Evolutionary conservation across 2,329 filamentous ascomycete species (phyloP), one percentile per base, ranked within the genome.

Genomic region (Aspergillus vadensis): DNA sequence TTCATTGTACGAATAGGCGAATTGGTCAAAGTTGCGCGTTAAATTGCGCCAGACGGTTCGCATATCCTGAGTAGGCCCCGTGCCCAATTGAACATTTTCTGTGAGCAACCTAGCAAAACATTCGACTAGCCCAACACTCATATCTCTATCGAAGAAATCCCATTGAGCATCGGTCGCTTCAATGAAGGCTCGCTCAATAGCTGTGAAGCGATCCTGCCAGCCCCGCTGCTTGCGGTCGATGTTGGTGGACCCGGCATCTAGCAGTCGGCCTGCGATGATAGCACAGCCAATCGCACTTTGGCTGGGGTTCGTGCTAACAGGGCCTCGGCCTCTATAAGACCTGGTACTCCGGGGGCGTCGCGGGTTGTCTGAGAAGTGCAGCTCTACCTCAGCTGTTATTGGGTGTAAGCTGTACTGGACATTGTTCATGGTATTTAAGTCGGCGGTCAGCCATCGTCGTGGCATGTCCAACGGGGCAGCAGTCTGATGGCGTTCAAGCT

Each of bases 241-340:
- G 7, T 64, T 65, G 1, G 76, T 77, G 10, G 70, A 74, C 10
- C 76, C 76, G 5, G 70, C 73, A 44, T 76, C 69, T 6, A 75
- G 67, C n/a, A 79, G 59, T 55, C 65, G 74, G 1, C 72, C 76
- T 2, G 69, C 64, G n/a, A 76, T 70, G 49, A 78, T 74, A 5
- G 68, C 60, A 49, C 68, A 70, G 52, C 78, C 75, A 14, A 76
- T 60, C 9, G 65, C 61, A 56, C 65, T 67, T 9, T 73, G 72
- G 5, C 10, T 14, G n/a, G 60, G 62, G 1, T 51, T 32, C 4
- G 30, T 17, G 55, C 68, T 70, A 9, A 72, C 56, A 6, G 76
- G 75, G 1, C 75, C 76, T 4, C 72, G 70, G 3, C 74, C 74
- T 30, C 70, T 67, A 38, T 67, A 71, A 9, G 67, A 64, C 9